phyloP scores from a whole-genome alignment of 106 monocot species.

The Iris macrosiphon region DNA sequence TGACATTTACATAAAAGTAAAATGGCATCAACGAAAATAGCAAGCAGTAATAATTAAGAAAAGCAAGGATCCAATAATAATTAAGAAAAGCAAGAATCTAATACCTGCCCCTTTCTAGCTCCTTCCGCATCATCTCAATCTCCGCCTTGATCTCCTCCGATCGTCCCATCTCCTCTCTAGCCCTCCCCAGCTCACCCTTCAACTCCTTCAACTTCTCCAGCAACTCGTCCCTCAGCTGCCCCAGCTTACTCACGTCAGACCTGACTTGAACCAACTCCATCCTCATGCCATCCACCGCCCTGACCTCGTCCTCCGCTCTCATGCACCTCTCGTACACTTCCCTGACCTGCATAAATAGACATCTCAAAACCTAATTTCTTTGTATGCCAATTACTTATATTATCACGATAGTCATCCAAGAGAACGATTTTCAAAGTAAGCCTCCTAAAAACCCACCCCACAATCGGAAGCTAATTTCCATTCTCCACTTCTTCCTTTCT shows the following conservation, averaged over 20 bases:
- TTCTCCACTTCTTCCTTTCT: no score
- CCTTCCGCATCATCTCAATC: slow-evolving; percentile 37
- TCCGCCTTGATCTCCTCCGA: slow-evolving; percentile 16
- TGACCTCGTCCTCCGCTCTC: slow-evolving; percentile 40
- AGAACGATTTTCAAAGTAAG: no score
- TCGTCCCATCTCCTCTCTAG: slow-evolving; percentile 20
- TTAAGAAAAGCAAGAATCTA: background rate
- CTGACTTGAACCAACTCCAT: slow-evolving; percentile 32
- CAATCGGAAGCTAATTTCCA: no score
- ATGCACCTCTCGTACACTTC: slow-evolving; percentile 25
- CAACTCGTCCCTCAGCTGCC: slow-evolving; percentile 17
- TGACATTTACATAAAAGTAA: no score
- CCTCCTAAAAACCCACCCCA: no score
- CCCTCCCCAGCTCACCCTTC: slow-evolving; percentile 11
- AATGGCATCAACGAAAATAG: no score
- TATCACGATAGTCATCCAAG: no score
- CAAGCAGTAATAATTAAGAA: background rate
- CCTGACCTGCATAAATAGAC: no score
- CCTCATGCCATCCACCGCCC: slow-evolving; percentile 24
- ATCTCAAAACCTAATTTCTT: no score
- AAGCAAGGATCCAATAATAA: background rate
- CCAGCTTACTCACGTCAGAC: slow-evolving; percentile 29
- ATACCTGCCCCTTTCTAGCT: slow-evolving; percentile 60
- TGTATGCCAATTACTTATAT: no score
- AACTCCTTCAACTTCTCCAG: slow-evolving; percentile 25